A percentile compares a stretch with the other conserved stretches of the same genome.
Evolutionary conservation across 164 flowering plant species (phyloP).

Genomic region (Malania oleifera): DNA sequence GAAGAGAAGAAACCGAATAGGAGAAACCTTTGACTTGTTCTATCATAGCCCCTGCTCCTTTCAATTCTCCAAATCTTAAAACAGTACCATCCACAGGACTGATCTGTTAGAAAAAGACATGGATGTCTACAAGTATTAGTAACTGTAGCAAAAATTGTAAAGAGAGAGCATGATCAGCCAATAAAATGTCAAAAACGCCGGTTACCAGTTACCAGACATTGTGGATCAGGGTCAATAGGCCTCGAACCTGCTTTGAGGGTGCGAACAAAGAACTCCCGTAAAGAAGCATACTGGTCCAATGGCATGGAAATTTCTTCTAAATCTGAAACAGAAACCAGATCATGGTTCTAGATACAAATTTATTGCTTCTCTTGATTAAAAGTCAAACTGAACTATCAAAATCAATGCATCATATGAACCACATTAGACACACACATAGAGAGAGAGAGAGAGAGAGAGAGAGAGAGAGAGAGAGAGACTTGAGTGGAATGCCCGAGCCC

Average conservation of each 20-base stretch:
- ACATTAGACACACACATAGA: too few species aligned
- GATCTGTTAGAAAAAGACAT: slow-evolving; percentile 33
- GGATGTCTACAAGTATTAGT: slow-evolving; percentile 2
- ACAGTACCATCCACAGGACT: slow-evolving; percentile 97
- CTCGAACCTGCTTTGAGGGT: slow-evolving; percentile 78
- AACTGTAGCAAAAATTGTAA: background rate
- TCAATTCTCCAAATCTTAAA: slow-evolving; percentile 83
- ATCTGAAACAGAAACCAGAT: slow-evolving; percentile 37
- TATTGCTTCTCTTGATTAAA: background rate
- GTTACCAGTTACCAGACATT: slow-evolving; percentile 97
- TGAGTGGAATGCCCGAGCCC: slow-evolving; percentile 98
- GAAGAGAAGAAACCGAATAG: slow-evolving; percentile 78
- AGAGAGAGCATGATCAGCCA: background rate
- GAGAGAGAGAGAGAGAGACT: too few species aligned
- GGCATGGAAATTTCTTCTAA: slow-evolving; percentile 81
- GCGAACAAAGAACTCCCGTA: slow-evolving; percentile 77
- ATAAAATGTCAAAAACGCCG: slow-evolving; percentile 24
- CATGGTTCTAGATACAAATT: background rate
- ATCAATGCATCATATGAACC: background rate
- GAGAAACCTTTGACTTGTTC: slow-evolving; percentile 98
- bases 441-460: too few species aligned
- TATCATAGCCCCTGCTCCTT: slow-evolving; percentile 73
- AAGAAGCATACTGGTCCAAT: slow-evolving; percentile 67
- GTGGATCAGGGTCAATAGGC: slow-evolving; percentile 70
- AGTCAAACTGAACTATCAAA: background rate